Evolutionary conservation across 257 asterid genomes (phyloP), one percentile per base, ranked within the genome.

Genomic region (Asclepias syriaca): DNA sequence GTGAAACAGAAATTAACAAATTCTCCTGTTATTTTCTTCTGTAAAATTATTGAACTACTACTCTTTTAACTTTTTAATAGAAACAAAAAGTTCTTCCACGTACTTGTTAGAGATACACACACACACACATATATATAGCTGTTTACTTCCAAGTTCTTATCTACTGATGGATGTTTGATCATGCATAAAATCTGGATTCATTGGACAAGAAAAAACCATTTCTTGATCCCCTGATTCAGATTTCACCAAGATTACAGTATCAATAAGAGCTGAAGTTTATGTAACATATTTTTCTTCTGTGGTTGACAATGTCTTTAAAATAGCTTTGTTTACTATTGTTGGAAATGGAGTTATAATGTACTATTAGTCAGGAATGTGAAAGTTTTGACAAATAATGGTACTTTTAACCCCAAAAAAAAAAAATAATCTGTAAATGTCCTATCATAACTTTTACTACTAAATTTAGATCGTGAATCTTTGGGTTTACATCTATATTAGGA

Each of bases 1-100:
- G 60, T 55, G 66, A 74, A 54, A 65, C 46, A 66, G 70, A 56
- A 79, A 68, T 53, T 56, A 73, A 50, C 71, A 14, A 51, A 60
- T 22, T 40, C 49, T 40, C n/a, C 19, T 13, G 58, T 21, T 39
- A 32, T 46, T 46, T 46, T 15, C 18, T 45, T 37, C 5, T 37
- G 63, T 65, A 65, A 12, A 21, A 15, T 56, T 54, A 32, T 34
- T 14, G 34, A 64, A 64, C 50, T 34, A 63, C 68, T 53, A 24
- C 55, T 29, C 27, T 32, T 34, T 63, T 34, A 6, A 16, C 24
- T 16, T 16, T 63, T 64, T 8, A 64, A 64, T 37, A 16, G 48
- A 63, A 34, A 34, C 49, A 15, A 61, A 64, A 29, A 51, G 13
- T 29, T 8, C 1, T 60, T 2, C 45, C n/a, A 63, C 16, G 67